Percentiles rank a stretch among this genome's conserved stretches.
These are phyloP conservation scores for Vigna reflexopilosa DNA, from an alignment of 306 rosid genomes.

Conservation along the genomic window DNA sequence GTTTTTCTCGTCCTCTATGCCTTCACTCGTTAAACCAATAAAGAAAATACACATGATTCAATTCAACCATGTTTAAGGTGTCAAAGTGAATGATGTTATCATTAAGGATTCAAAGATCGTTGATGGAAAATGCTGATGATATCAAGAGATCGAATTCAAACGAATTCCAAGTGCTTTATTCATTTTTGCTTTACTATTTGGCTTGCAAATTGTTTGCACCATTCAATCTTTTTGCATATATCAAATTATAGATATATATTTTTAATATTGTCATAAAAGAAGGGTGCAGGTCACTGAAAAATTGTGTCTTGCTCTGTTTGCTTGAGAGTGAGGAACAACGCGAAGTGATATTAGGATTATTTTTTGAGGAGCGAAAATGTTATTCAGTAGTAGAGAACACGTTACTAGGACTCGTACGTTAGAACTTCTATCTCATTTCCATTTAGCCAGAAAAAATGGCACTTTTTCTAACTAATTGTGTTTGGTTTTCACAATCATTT, in stretches of 20 bases:
- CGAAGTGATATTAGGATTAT: neutral
- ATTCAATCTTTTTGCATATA: conserved; percentile 9
- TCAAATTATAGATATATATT: neutral
- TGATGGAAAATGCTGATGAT: conserved; percentile 1
- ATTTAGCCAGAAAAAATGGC: neutral
- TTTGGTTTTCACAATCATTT: too few relatives aligned
- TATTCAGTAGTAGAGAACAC: neutral
- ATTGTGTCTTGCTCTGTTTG: neutral
- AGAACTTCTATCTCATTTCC: neutral
- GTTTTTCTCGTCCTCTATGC: conserved; percentile 73
- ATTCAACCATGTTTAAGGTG: neutral
- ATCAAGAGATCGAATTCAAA: neutral
- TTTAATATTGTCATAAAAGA: neutral
- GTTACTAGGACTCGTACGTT: neutral
- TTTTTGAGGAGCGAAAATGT: neutral
- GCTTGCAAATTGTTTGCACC: neutral
- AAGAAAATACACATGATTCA: neutral
- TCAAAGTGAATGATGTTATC: neutral
- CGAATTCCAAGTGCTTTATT: neutral
- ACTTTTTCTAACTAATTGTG: neutral
- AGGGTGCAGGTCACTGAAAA: neutral
- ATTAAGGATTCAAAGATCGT: neutral
- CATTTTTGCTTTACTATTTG: neutral
- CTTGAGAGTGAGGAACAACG: neutral
- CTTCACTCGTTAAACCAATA: conserved; percentile 49